These are phyloP conservation scores for Medicago arabica DNA, from an alignment of 306 rosid species.

Conservation along the genomic window DNA sequence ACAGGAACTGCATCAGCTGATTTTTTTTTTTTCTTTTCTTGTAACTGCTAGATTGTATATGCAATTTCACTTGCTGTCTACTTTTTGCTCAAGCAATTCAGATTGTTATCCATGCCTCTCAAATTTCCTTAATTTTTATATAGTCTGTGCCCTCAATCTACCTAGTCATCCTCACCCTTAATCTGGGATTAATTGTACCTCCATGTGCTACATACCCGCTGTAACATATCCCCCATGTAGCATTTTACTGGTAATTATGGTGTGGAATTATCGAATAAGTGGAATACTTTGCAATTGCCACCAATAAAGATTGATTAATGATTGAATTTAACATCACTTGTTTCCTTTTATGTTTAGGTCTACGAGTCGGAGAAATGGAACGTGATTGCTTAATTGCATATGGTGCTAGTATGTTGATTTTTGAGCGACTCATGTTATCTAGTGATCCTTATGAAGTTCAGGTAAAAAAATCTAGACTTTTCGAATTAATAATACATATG, in stretches of 20 bases:
- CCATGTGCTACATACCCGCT: neutral
- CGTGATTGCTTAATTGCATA: constrained; percentile 95
- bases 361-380: constrained; percentile 98
- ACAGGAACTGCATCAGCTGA: too few species aligned
- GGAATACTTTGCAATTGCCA: neutral
- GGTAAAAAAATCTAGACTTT: constrained; percentile 49
- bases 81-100: too few species aligned
- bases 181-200: neutral
- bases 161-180: too few species aligned
- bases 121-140: too few species aligned
- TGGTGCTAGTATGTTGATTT: constrained; percentile 95
- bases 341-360: constrained; percentile 56
- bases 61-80: too few species aligned
- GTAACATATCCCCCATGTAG: neutral
- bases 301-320: constrained; percentile 1
- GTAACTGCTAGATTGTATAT: too few species aligned
- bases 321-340: constrained; percentile 15
- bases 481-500: constrained; percentile 5
- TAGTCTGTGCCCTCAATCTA: too few species aligned
- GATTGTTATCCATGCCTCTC: too few species aligned
- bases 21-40: too few species aligned
- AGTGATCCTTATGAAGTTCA: constrained; percentile 96
- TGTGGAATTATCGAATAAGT: neutral
- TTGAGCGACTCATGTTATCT: constrained; percentile 88
- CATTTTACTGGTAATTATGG: neutral